Conservation (phyloP, 257 asterid genomes). For the Ilex asprella region DNA sequence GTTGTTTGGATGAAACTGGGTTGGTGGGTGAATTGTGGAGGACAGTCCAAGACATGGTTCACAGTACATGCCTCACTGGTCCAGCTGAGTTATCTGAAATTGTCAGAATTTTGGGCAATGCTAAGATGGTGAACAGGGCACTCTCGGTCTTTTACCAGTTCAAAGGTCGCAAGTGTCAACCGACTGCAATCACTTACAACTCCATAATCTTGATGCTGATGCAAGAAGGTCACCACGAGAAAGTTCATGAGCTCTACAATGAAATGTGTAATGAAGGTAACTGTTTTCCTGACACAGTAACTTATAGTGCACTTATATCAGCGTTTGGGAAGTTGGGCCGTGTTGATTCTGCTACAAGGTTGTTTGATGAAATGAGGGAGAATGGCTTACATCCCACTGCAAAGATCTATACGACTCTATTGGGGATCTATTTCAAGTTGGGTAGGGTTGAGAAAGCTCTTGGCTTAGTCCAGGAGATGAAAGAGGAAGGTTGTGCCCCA, state of each 20-base stretch:
- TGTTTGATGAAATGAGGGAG: slow-evolving; percentile 85
- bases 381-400: slow-evolving; percentile 71
- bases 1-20: slow-evolving; percentile 62
- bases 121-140: slow-evolving; percentile 77
- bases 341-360: slow-evolving; percentile 55
- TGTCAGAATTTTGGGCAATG: slow-evolving; percentile 53
- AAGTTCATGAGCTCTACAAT: slow-evolving; percentile 72
- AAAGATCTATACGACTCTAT: slow-evolving; percentile 67
- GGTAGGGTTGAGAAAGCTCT: slow-evolving; percentile 58
- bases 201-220: slow-evolving; percentile 82
- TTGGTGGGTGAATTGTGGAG: slow-evolving; percentile 75
- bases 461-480: slow-evolving; percentile 67
- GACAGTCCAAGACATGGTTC: slow-evolving; percentile 69
- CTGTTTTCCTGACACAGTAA: slow-evolving; percentile 74
- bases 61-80: slow-evolving; percentile 43
- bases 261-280: slow-evolving; percentile 77
- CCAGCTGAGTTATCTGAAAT: slow-evolving; percentile 65
- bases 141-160: slow-evolving; percentile 63
- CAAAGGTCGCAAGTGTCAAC: slow-evolving; percentile 68
- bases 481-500: slow-evolving; percentile 46
- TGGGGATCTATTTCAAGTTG: slow-evolving; percentile 51
- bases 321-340: slow-evolving; percentile 59
- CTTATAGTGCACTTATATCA: slow-evolving; percentile 73
- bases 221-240: slow-evolving; percentile 78
- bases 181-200: slow-evolving; percentile 71